Evolutionary conservation across 805 yeast species (phyloP), one percentile per base, ranked within the genome.

Genomic region (Candida argentea): DNA sequence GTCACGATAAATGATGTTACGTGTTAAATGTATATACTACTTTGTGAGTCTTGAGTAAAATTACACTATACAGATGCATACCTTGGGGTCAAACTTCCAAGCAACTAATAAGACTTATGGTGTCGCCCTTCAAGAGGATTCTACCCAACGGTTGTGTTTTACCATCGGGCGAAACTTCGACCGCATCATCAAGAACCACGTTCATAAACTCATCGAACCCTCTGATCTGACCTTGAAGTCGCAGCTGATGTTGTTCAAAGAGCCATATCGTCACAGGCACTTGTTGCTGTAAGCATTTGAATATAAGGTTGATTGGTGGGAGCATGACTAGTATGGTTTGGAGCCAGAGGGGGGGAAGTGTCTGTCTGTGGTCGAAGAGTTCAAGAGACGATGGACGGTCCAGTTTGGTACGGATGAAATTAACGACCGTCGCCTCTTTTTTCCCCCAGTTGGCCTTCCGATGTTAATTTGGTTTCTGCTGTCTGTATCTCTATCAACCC

Each of bases 161-260:
- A 1, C 74, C 73, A 21, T 67, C 67, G 4, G 57, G 53, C 29
- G 67, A 61, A 5, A 89, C 61, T 42, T 93, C 95, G 10, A 60
- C 56, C 1, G 77, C 76, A 16, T 72, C 76, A 32, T 71, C 77
- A 9, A 72, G 38, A 13, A 71, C 76, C 7, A 72, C 57, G 48
- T 91, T 91, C 98, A 91, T 93, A 46, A 87, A 89, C 58, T 93
- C 98, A 53, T 91, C 99, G 54, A 93, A 89, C 1, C 99, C 99
- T 35, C 78, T 65, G 17, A 91, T 76, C 35, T 67, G 71, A 2
- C 98, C 98, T 41, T 80, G 82, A 17, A 89, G 70, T 38, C 93
- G 65, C 39, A 67, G 65, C 13, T 73, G 75, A 1, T 76, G 69
- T 52, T 91, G 95, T 45, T 91, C 97, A 40, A 68, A 86, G 7